phyloP scores from a whole-genome alignment of 2,329 filamentous ascomycete genomes.

The Colletotrichum tamarilloi region DNA sequence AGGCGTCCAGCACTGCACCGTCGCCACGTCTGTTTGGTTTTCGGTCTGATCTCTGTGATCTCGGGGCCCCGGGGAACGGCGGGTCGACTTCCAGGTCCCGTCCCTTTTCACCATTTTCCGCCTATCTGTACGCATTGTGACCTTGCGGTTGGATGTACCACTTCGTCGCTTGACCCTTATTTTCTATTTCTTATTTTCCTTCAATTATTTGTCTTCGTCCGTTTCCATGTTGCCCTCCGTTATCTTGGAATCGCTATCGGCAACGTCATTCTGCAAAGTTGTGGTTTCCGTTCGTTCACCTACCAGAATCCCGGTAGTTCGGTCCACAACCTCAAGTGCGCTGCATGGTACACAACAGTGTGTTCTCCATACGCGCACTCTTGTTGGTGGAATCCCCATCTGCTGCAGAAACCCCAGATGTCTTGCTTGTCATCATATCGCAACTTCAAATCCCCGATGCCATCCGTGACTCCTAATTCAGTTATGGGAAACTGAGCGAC shows the following conservation, averaged over 20 bases:
- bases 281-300: background rate
- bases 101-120: slow-evolving; percentile 3
- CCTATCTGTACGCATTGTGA: background rate
- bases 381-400: background rate
- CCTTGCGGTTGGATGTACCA: background rate
- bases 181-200: slow-evolving; percentile 4
- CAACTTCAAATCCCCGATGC: background rate
- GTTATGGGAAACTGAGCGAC: too few relatives aligned
- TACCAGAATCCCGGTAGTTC: slow-evolving; percentile 6
- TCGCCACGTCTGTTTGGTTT: slow-evolving; percentile 21
- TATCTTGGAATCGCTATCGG: background rate
- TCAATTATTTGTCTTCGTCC: background rate
- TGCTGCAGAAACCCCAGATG: background rate
- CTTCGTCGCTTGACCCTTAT: background rate
- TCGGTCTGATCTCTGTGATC: slow-evolving; percentile 27
- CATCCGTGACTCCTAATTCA: background rate
- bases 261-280: background rate
- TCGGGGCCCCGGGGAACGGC: slow-evolving; percentile 22
- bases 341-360: background rate
- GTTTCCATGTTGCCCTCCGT: background rate
- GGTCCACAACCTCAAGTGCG: background rate
- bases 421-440: too few relatives aligned
- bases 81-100: slow-evolving; percentile 18
- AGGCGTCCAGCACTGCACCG: slow-evolving; percentile 12
- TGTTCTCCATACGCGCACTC: background rate